phyloP scores from a whole-genome alignment of 1,139 yeast species.

The Pichia sp. region DNA sequence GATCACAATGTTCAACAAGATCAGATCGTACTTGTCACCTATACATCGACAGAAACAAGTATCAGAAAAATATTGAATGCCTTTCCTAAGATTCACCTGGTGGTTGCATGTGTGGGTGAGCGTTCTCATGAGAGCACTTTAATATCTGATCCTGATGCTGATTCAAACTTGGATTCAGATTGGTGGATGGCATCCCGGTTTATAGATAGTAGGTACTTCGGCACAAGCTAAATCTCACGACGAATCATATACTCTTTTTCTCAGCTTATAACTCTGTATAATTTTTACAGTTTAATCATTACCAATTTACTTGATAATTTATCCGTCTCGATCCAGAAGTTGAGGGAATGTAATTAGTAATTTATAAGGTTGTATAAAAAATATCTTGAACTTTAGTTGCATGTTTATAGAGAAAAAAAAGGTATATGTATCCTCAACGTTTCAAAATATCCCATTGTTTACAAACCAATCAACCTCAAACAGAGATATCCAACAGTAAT shows the following conservation, averaged over 20 bases:
- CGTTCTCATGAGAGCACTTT: neutral
- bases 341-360: neutral
- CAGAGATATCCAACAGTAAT: constrained; percentile 77
- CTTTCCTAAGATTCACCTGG: constrained; percentile 56
- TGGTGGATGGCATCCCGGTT: constrained; percentile 70
- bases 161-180: constrained; percentile 34
- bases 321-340: neutral
- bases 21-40: constrained; percentile 65
- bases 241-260: neutral
- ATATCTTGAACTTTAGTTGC: no score
- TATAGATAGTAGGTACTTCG: constrained; percentile 76
- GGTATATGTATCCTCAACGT: neutral
- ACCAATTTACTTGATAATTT: neutral
- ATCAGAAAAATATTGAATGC: constrained; percentile 71
- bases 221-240: constrained; percentile 43
- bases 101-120: constrained; percentile 54
- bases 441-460: neutral
- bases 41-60: constrained; percentile 77
- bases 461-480: constrained; percentile 41
- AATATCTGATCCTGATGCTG: constrained; percentile 28
- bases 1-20: constrained; percentile 71
- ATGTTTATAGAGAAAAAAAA: neutral
- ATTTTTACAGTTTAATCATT: neutral
- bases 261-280: neutral
- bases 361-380: neutral